Base-by-base conservation (phyloP, 2,329 filamentous ascomycete genomes). In the Paraphoma sp. region DNA sequence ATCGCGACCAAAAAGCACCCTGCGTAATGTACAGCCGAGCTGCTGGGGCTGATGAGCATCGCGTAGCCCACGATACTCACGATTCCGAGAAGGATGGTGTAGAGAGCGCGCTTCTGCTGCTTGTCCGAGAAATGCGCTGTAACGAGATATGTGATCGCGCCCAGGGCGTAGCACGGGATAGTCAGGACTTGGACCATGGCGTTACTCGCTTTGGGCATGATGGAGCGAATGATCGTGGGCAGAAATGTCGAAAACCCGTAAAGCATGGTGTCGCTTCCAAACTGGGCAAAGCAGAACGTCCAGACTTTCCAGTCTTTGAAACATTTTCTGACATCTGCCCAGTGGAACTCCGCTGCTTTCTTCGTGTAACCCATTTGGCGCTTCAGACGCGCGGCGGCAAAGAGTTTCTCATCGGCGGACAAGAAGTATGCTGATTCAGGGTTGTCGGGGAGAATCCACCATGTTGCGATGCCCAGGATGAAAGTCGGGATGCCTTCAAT, bases 211-310 rank as follows among this genome's bases (percentile, higher is more conserved):
- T 70, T 71, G 1, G 79, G 77, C 3, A 89, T 88, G 49, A 93
- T 84, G 4, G 84, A 87, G 42, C 85, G 81, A 72, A 94, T 92
- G 62, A 94, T 93, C 4, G 89, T 92, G 0, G 91, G 91, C 44
- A 94, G 77, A 70, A 93, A 93, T 0, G 89, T 92, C 48, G 87
- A 89, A 74, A 87, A 93, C 4, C 90, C 89, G 68, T 93, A 93
- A 0, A 93, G 81, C 86, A 93, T 90, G 1, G 88, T 91, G 67
- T 92, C 89, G 14, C 84, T 83, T 4, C 89, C 89, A 69, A 93
- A 93, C 71, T 92, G 89, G 5, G 81, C 89, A 38, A 86, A 73
- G 60, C 83, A 88, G 71, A 92, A 92, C 1, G 83, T 77, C 82
- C 87, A 92, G 23, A 91, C 85, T 71, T 90, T 92, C 89, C 89